These are phyloP conservation scores for Colletotrichum limetticola DNA, from an alignment of 2,329 filamentous ascomycete species.

Conservation along the genomic window DNA sequence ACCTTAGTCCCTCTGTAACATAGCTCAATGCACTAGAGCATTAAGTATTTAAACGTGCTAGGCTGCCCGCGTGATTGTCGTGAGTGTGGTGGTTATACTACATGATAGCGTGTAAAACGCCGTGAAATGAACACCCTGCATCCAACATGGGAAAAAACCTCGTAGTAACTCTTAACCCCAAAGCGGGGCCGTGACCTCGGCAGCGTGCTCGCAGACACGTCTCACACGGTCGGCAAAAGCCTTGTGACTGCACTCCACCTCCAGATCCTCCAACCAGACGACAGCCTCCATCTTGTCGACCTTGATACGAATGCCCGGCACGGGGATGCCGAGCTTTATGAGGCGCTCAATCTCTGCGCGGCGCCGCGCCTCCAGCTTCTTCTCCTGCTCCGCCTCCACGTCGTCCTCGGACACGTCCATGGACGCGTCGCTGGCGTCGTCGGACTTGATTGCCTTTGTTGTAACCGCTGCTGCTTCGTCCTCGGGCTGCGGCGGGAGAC, in stretches of 20 bases:
- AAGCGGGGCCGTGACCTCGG: constrained; percentile 85
- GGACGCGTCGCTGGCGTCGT: constrained; percentile 37
- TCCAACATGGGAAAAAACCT: neutral
- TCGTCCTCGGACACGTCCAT: constrained; percentile 38
- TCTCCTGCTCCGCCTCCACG: constrained; percentile 43
- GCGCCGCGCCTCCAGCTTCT: constrained; percentile 64
- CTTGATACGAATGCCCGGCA: constrained; percentile 87
- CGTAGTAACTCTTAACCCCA: constrained; percentile 55
- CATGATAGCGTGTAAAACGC: constrained; percentile 7
- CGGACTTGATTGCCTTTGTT: constrained; percentile 44
- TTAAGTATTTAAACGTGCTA: constrained; percentile 1
- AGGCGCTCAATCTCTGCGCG: constrained; percentile 79
- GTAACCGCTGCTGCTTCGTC: neutral
- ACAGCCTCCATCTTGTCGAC: constrained; percentile 89
- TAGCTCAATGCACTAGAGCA: constrained; percentile 34
- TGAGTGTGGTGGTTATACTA: constrained; percentile 28
- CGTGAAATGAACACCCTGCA: neutral
- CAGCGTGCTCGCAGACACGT: constrained; percentile 88
- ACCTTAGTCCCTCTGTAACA: constrained; percentile 36
- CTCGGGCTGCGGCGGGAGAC: constrained; percentile 54
- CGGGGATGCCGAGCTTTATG: constrained; percentile 86
- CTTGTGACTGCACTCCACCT: constrained; percentile 86
- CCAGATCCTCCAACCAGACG: constrained; percentile 91
- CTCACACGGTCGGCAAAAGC: constrained; percentile 85
- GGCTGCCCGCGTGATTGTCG: neutral